A percentile compares a stretch with the other conserved stretches of the same genome.
phyloP scores from a whole-genome alignment of 177 flowering plant genomes.

The Vitis hybrid region DNA sequence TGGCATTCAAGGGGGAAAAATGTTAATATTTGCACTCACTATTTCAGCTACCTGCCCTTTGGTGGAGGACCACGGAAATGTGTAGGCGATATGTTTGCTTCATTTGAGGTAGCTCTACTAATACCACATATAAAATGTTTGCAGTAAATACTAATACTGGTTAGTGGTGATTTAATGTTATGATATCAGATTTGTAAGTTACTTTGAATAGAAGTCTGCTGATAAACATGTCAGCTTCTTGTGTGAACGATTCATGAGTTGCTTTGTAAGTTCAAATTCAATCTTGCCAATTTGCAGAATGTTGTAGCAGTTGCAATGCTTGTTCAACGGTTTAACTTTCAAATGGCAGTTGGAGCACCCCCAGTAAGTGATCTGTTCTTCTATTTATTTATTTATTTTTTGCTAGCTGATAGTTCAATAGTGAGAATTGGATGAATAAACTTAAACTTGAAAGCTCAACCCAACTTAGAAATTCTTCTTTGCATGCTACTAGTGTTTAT shows the following conservation, averaged over 20 bases:
- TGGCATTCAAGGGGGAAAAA: not conserved
- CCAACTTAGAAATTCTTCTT: too few species aligned
- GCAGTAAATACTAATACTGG: not conserved
- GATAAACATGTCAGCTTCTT: not conserved
- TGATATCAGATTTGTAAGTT: not conserved
- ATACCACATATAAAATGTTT: not conserved
- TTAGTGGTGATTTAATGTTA: too few species aligned
- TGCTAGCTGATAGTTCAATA: not conserved
- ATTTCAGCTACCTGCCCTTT: constrained; percentile 89
- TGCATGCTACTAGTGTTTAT: too few species aligned
- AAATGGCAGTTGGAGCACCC: constrained; percentile 87
- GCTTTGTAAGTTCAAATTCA: not conserved
- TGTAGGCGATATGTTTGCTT: constrained; percentile 93
- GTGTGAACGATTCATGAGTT: too few species aligned
- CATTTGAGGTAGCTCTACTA: constrained; percentile 72
- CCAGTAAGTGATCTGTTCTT: constrained; percentile 48
- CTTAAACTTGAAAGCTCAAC: too few species aligned
- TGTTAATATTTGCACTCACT: not conserved
- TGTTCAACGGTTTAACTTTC: constrained; percentile 75
- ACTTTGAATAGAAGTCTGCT: not conserved
- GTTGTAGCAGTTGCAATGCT: constrained; percentile 91
- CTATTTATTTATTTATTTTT: not conserved
- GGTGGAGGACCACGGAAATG: constrained; percentile 99
- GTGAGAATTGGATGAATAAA: not conserved
- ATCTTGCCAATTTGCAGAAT: constrained; percentile 42